phyloP scores from a whole-genome alignment of 257 asterid species.

The Thymus mandschuricus region DNA sequence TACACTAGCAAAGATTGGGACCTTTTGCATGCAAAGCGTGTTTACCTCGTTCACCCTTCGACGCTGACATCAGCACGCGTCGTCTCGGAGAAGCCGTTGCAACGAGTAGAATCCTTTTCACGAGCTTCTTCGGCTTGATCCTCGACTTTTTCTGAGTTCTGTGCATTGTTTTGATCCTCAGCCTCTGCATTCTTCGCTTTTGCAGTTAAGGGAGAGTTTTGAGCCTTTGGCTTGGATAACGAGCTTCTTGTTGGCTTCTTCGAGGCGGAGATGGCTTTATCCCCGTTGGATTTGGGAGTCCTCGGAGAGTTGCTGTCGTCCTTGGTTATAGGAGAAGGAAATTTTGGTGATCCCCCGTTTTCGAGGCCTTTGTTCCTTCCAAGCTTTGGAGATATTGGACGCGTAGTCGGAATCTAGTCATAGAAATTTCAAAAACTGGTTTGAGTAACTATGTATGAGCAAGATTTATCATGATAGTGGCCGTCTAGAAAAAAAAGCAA shows the following conservation, averaged over 20 bases:
- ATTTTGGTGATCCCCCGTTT: conserved; percentile 41
- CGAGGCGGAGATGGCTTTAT: conserved; percentile 33
- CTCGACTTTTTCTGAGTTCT: conserved; percentile 30
- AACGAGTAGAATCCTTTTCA: conserved; percentile 23
- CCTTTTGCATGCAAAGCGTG: neutral
- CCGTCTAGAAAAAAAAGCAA: neutral
- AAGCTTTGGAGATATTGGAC: conserved; percentile 82
- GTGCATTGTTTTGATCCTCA: conserved; percentile 23
- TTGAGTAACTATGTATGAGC: neutral
- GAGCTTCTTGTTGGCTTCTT: conserved; percentile 49
- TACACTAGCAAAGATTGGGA: neutral
- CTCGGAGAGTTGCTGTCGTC: conserved; percentile 42
- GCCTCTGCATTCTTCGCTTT: conserved; percentile 43
- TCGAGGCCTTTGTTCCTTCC: conserved; percentile 64
- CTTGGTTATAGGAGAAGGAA: conserved; percentile 42
- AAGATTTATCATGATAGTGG: neutral
- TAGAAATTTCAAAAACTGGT: neutral
- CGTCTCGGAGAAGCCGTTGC: conserved; percentile 34
- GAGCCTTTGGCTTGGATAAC: conserved; percentile 44
- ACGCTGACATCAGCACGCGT: conserved; percentile 44
- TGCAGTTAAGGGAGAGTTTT: conserved; percentile 31
- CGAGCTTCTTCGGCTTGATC: conserved; percentile 24
- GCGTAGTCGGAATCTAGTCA: conserved; percentile 72
- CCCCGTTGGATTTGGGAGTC: conserved; percentile 37
- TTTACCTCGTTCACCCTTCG: conserved; percentile 44